Percentiles rank a stretch among this genome's conserved stretches.
Evolutionary conservation across 148 eudicot species (phyloP).

Genomic region (Rhododendron vialii): DNA sequence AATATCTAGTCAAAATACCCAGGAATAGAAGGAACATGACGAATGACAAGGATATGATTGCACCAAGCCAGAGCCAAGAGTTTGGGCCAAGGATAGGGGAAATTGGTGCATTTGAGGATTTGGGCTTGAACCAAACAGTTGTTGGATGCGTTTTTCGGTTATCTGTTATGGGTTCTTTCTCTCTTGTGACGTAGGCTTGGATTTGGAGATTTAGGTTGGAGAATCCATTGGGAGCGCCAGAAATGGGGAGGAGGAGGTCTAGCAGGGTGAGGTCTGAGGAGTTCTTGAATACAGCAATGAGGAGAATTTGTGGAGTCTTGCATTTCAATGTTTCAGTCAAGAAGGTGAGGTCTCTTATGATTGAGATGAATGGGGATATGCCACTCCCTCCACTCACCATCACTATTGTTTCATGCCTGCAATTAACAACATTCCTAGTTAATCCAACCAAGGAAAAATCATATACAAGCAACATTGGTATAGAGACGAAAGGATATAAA

Average conservation of each 20-base stretch:
- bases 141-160: constrained; percentile 23
- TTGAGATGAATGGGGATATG: constrained; percentile 80
- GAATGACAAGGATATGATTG: constrained; percentile 68
- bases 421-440: background rate
- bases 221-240: constrained; percentile 25
- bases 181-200: constrained; percentile 80
- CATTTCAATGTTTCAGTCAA: constrained; percentile 30
- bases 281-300: constrained; percentile 57
- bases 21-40: constrained; percentile 53
- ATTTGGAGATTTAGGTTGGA: constrained; percentile 49
- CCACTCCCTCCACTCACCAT: constrained; percentile 97
- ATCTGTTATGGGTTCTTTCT: constrained; percentile 23
- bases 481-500: background rate
- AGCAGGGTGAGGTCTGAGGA: constrained; percentile 57
- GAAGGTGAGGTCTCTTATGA: constrained; percentile 62
- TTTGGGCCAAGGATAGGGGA: constrained; percentile 61
- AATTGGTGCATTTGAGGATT: constrained; percentile 46
- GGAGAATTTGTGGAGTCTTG: constrained; percentile 53
- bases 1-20: constrained; percentile 55
- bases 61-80: constrained; percentile 76
- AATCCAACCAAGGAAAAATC: background rate
- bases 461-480: background rate
- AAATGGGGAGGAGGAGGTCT: constrained; percentile 68
- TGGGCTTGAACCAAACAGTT: constrained; percentile 57
- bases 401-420: constrained; percentile 75